A percentile compares a stretch with the other conserved stretches of the same genome.
phyloP scores from a whole-genome alignment of 345 rosid genomes.

The Viola odorata region DNA sequence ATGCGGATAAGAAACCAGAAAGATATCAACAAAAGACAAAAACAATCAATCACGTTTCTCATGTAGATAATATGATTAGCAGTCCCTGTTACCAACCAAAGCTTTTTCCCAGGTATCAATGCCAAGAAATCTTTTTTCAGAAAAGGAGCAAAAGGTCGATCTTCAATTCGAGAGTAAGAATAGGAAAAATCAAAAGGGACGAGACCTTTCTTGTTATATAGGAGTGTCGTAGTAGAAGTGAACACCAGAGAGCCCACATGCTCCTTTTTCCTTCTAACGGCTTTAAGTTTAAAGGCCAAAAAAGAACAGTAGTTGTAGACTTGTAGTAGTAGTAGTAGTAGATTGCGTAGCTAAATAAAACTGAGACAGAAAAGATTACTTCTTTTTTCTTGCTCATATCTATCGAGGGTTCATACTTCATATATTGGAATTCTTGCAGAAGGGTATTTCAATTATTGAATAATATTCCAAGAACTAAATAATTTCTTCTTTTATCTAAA shows the following conservation, averaged over 20 bases:
- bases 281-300: conserved; percentile 9
- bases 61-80: conserved; percentile 9
- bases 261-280: conserved; percentile 39
- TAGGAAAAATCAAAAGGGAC: conserved; percentile 11
- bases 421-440: too few relatives aligned
- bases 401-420: too few relatives aligned
- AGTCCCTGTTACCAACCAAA: background rate
- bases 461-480: too few relatives aligned
- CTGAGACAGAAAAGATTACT: too few relatives aligned
- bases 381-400: too few relatives aligned
- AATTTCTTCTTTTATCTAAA: too few relatives aligned
- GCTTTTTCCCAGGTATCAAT: conserved; percentile 12
- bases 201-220: background rate
- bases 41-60: conserved; percentile 11
- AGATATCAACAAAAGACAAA: conserved; percentile 10
- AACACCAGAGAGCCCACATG: conserved; percentile 48
- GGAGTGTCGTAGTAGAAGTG: conserved; percentile 5
- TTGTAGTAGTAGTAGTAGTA: too few relatives aligned
- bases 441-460: too few relatives aligned
- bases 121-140: background rate
- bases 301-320: background rate
- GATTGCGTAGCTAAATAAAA: too few relatives aligned
- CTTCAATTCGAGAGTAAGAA: conserved; percentile 10
- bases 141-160: conserved; percentile 14
- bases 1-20: background rate